These are phyloP conservation scores for Termitomyces sp. DNA, from an alignment of 768 basidiomycete species.

Conservation along the genomic window DNA sequence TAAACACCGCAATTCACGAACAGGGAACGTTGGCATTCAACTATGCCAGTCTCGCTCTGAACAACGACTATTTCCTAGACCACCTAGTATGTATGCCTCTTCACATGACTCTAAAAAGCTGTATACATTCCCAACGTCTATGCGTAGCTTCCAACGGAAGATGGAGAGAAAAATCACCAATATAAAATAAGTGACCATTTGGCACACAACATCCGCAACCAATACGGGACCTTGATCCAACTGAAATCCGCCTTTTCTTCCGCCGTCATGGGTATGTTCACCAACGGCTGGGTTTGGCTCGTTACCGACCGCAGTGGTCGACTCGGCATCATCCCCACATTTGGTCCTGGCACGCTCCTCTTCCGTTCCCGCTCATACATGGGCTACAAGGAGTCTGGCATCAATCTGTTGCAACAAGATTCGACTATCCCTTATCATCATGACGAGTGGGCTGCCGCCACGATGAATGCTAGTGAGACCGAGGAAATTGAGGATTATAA, in stretches of 20 bases:
- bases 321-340: slow-evolving; percentile 75
- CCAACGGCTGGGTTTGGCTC: slow-evolving; percentile 84
- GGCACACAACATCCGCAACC: slow-evolving; percentile 27
- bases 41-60: slow-evolving; percentile 87
- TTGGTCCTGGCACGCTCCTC: slow-evolving; percentile 85
- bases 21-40: slow-evolving; percentile 73
- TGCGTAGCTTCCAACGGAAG: slow-evolving; percentile 34
- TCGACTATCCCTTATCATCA: slow-evolving; percentile 1
- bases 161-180: slow-evolving; percentile 28
- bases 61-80: slow-evolving; percentile 93
- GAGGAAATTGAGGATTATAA: not conserved
- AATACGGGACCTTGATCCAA: slow-evolving; percentile 60
- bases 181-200: slow-evolving; percentile 29
- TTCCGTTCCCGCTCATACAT: slow-evolving; percentile 51
- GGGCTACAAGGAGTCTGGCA: slow-evolving; percentile 12
- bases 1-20: slow-evolving; percentile 55
- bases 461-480: not conserved
- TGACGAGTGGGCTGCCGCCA: not conserved
- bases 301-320: slow-evolving; percentile 61
- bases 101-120: not conserved
- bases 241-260: slow-evolving; percentile 76
- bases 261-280: slow-evolving; percentile 72
- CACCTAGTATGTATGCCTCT: slow-evolving; percentile 56
- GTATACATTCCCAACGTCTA: slow-evolving; percentile 15
- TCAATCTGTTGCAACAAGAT: slow-evolving; percentile 4